These are phyloP conservation scores for Magnolia kwangsiensis DNA, from an alignment of 164 flowering plant species.

Conservation along the genomic window DNA sequence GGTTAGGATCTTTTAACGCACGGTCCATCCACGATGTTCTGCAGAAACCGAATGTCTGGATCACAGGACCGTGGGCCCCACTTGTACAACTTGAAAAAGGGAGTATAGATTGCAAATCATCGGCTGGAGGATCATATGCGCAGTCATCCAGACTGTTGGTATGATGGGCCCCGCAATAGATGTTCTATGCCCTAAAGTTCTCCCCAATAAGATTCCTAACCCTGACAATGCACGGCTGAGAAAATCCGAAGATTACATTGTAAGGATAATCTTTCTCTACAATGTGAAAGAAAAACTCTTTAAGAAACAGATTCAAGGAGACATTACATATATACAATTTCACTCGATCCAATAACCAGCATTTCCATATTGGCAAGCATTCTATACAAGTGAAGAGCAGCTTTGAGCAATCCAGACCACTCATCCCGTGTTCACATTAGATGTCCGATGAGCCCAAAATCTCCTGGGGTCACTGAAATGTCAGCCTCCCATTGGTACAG, in stretches of 20 bases:
- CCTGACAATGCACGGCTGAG: too few relatives aligned
- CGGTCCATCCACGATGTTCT: too few relatives aligned
- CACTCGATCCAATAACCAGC: slow-evolving; percentile 45
- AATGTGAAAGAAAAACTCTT: slow-evolving; percentile 23
- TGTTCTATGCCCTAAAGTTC: slow-evolving; percentile 42
- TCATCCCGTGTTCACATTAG: slow-evolving; percentile 4
- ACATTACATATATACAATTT: slow-evolving; percentile 36
- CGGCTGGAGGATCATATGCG: too few relatives aligned
- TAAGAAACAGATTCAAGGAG: slow-evolving; percentile 38
- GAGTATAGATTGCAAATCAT: too few relatives aligned
- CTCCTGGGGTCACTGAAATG: background rate
- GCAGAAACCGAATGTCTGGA: too few relatives aligned
- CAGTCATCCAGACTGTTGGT: too few relatives aligned
- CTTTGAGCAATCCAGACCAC: slow-evolving; percentile 35
- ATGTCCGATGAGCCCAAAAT: background rate
- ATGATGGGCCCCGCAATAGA: too few relatives aligned
- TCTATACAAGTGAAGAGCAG: slow-evolving; percentile 25
- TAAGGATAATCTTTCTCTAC: slow-evolving; percentile 35
- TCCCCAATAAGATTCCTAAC: background rate
- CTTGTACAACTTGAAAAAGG: too few relatives aligned
- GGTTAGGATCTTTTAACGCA: too few relatives aligned
- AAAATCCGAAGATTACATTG: too few relatives aligned
- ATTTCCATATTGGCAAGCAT: slow-evolving; percentile 45
- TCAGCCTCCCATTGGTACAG: too few relatives aligned
- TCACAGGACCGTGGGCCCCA: too few relatives aligned